Evolutionary conservation across 768 basidiomycete genomes (phyloP), one percentile per base, ranked within the genome.

Genomic region (Kockovaella imperatae): DNA sequence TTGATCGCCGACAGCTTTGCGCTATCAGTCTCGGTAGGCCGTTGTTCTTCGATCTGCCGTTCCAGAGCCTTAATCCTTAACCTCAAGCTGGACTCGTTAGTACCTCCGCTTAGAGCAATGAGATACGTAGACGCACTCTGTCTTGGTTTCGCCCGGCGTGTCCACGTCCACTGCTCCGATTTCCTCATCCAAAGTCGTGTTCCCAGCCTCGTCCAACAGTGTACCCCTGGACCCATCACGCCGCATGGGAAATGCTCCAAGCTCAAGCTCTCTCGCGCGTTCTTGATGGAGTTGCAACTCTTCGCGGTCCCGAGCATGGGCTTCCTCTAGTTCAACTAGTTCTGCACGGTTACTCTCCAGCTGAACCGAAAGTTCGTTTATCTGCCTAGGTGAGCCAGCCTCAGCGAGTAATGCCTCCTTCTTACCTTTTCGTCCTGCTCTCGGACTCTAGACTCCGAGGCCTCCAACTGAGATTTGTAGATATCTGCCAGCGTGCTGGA

Each of bases 401-500:
- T 39, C 7, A n/a, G 17, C 31, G 31, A 35, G 20, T 30, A 38
- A 38, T 38, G 31, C 10, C 31, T 32, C n/a, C n/a, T n/a, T 35
- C 54, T 24, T 13, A 54, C 57, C 42, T 61, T 48, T 18, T 31
- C 35, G 13, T 54, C 48, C 30, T 66, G 66, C 10, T 60, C 53
- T 3, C 31, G 35, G 1, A 76, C 72, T 68, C 86, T 87, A 20
- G 76, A 62, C 67, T 95, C 91, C 17, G 93, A 77, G 17, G 86
- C 82, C 15, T 79, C 75, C 46, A 95, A 84, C 59, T 91, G 88
- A 40, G 74, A 78, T 70, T 87, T 91, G 75, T 95, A 93, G 1
- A 83, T 86, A 54, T 96, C 93, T 79, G 90, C 83, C 32, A 93
- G 77, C 3, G 85, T 85, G 68, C 84, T 88, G 74, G 86, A 86